Conservation (phyloP, 352 stramenopile species). For the Phytophthora brassicae region DNA sequence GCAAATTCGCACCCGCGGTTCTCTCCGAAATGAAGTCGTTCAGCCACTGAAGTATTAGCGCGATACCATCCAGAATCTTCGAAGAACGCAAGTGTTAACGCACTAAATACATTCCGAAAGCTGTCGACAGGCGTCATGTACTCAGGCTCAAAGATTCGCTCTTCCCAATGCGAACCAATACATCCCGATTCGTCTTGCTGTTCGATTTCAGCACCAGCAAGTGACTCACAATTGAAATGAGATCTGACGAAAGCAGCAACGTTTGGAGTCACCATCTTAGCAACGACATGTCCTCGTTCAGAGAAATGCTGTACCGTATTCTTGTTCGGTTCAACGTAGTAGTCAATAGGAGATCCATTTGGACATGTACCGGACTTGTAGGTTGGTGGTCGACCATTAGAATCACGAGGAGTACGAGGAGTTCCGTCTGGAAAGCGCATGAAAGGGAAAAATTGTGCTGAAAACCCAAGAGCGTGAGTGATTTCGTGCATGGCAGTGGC, state of each 20-base stretch:
- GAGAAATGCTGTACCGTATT: slow-evolving; percentile 59
- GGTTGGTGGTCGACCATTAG: slow-evolving; percentile 37
- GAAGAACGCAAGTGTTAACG: slow-evolving; percentile 78
- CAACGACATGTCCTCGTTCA: slow-evolving; percentile 56
- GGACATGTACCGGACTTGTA: slow-evolving; percentile 43
- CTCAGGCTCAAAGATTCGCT: slow-evolving; percentile 80
- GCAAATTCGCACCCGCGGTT: slow-evolving; percentile 68
- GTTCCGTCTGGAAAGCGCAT: slow-evolving; percentile 73
- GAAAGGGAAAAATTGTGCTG: slow-evolving; percentile 69
- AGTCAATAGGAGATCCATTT: slow-evolving; percentile 50
- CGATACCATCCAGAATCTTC: slow-evolving; percentile 85
- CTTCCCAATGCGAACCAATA: slow-evolving; percentile 82
- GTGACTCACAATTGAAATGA: slow-evolving; percentile 66
- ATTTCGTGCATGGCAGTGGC: slow-evolving; percentile 82
- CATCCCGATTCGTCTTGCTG: slow-evolving; percentile 69
- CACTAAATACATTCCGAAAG: slow-evolving; percentile 72
- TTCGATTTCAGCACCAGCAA: slow-evolving; percentile 76
- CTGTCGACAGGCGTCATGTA: slow-evolving; percentile 82
- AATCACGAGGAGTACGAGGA: slow-evolving; percentile 59
- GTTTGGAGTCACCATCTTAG: slow-evolving; percentile 70
- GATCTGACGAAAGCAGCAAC: slow-evolving; percentile 56
- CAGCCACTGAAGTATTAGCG: slow-evolving; percentile 45
- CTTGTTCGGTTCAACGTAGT: slow-evolving; percentile 35
- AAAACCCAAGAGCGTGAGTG: slow-evolving; percentile 80
- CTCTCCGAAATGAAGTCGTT: slow-evolving; percentile 70